Evolutionary conservation across 176 grass and related monocot genomes (phyloP), one percentile per base, ranked within the genome.

Genomic region (Oryza longistaminata): DNA sequence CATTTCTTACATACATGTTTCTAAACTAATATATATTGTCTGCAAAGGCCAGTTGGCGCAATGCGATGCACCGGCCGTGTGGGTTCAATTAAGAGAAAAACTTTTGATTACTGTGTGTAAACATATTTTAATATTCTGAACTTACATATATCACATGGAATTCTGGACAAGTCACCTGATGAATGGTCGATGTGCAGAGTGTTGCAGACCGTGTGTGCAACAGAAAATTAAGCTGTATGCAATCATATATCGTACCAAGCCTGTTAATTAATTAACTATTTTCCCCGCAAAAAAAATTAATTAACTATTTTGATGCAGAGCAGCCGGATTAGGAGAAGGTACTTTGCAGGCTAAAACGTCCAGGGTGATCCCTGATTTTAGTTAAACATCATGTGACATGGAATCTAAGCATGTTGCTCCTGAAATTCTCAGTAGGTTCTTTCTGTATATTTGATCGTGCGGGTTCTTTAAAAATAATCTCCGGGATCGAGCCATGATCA

Each of bases 341-440:
- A 46, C 2, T 46, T 46, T 13, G 44, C 44, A 35, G 42, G 53
- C 53, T 75, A 26, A 3, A 7, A 1, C n/a, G 76, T 12, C 19
- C 4, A 40, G n/a, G 0, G 55, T 46, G 46, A 76, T 84, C 71
- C 21, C 74, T 17, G 26, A 74, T n/a, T 29, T 46, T 48, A 34
- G 40, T 25, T 66, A 84, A 68, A 50, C 73, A 69, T 70, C 44
- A 46, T 11, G 64, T 69, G 22, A 17, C 68, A 70, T 27, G 64
- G 45, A 77, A 77, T 69, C 64, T 42, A 85, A 65, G 68, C 82
- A 77, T 46, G 81, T 22, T 73, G 80, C 34, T 72, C 61, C 22
- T 25, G 13, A 42, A 7, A 71, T 3, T 29, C 39, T 62, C 13
- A 71, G 39, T 2, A 39, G 11, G n/a, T 21, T 15, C 6, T 15